Percentiles rank a stretch among this genome's conserved stretches.
Conservation (phyloP, 2,329 filamentous ascomycete genomes). For the Fusarium xylarioides region DNA sequence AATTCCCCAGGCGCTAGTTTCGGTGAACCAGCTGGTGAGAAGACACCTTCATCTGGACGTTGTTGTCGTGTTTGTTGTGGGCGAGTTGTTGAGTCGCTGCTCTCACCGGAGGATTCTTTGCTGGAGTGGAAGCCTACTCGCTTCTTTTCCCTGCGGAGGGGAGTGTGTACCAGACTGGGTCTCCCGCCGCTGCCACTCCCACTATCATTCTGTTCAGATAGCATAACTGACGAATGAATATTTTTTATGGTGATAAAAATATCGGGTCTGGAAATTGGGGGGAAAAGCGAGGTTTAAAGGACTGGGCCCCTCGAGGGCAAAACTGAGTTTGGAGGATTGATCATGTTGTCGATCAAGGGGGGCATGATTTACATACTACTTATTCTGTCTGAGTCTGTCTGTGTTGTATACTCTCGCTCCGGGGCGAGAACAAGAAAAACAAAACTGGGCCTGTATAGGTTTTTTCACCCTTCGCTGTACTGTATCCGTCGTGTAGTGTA, state of each 20-base stretch:
- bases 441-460: slow-evolving; percentile 42
- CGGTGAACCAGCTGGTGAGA: slow-evolving; percentile 44
- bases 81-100: not conserved
- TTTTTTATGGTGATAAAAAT: not conserved
- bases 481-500: not conserved
- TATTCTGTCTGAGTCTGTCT: not conserved
- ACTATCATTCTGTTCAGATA: slow-evolving; percentile 42
- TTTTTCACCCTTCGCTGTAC: not conserved
- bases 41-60: slow-evolving; percentile 29
- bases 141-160: slow-evolving; percentile 52
- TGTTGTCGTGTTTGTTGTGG: slow-evolving; percentile 8
- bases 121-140: slow-evolving; percentile 51
- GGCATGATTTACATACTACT: slow-evolving; percentile 28
- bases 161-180: slow-evolving; percentile 44
- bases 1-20: slow-evolving; percentile 37
- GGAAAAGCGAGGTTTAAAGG: not conserved
- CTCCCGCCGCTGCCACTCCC: slow-evolving; percentile 41
- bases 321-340: slow-evolving; percentile 25
- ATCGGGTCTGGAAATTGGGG: slow-evolving; percentile 4
- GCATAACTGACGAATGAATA: slow-evolving; percentile 10
- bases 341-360: slow-evolving; percentile 35
- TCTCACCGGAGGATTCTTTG: slow-evolving; percentile 37
- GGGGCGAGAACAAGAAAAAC: slow-evolving; percentile 36
- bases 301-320: slow-evolving; percentile 25
- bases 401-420: slow-evolving; percentile 20